A percentile compares a stretch with the other conserved stretches of the same genome.
These are phyloP conservation scores for Aspergillus sp. DNA, from an alignment of 2,329 filamentous ascomycete species.

Conservation along the genomic window DNA sequence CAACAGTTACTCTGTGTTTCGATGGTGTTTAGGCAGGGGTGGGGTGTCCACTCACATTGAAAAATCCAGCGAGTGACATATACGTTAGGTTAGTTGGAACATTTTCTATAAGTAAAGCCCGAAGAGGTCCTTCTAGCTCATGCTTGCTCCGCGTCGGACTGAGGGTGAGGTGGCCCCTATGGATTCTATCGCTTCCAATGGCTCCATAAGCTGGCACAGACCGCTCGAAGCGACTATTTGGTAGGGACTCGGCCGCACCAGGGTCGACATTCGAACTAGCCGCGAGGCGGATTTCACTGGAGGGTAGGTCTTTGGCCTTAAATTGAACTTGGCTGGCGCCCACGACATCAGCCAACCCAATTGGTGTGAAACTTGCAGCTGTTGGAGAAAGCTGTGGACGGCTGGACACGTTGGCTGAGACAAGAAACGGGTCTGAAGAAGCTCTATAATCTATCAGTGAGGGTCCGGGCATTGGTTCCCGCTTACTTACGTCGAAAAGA, in stretches of 20 bases:
- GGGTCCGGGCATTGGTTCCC: too few species aligned
- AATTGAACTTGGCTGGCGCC: conserved; percentile 11
- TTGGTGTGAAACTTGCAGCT: conserved; percentile 62
- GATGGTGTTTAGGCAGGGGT: background rate
- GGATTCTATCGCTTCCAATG: conserved; percentile 22
- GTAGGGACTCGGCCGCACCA: conserved; percentile 8
- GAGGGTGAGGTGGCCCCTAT: conserved; percentile 9
- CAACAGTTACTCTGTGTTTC: background rate
- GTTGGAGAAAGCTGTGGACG: conserved; percentile 59
- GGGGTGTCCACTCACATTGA: conserved; percentile 34
- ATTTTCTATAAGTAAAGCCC: conserved; percentile 35
- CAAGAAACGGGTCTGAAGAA: conserved; percentile 32
- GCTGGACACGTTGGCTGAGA: conserved; percentile 17
- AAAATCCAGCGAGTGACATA: conserved; percentile 37
- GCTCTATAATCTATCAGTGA: conserved; percentile 15
- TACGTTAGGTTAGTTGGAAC: conserved; percentile 32
- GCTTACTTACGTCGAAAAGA: conserved; percentile 25
- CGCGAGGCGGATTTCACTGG: conserved; percentile 18
- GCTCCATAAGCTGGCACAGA: conserved; percentile 21
- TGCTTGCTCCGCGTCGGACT: conserved; percentile 20
- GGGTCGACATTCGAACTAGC: conserved; percentile 22
- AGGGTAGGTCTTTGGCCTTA: conserved; percentile 13
- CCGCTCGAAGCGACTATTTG: conserved; percentile 14
- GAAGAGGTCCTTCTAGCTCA: conserved; percentile 27
- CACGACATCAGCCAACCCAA: conserved; percentile 25